phyloP scores from a whole-genome alignment of 176 grass and related monocot genomes.

The Oryza glaberrima region DNA sequence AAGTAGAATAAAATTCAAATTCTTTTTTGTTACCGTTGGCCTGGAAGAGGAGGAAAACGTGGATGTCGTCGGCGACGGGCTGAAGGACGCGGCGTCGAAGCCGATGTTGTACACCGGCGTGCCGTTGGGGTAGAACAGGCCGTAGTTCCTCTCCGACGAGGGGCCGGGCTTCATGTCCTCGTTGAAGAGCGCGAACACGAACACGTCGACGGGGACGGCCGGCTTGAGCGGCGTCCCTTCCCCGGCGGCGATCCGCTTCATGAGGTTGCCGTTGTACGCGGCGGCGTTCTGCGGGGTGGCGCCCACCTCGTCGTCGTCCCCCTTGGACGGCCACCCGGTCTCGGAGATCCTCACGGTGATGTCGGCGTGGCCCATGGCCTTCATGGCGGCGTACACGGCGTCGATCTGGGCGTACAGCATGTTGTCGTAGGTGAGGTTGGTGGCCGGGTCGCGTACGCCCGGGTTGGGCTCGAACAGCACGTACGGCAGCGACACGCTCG shows the following conservation, averaged over 20 bases:
- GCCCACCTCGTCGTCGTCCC: conserved; percentile 67
- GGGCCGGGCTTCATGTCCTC: conserved; percentile 61
- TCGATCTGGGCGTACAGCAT: conserved; percentile 94
- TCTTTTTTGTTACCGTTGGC: conserved; percentile 41
- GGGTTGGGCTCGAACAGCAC: conserved; percentile 79
- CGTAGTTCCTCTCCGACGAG: conserved; percentile 83
- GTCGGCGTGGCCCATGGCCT: conserved; percentile 60
- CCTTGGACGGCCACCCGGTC: conserved; percentile 83
- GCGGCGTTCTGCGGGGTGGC: conserved; percentile 67
- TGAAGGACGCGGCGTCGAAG: neutral
- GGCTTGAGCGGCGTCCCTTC: conserved; percentile 76
- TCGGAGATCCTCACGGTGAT: conserved; percentile 64
- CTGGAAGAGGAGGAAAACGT: conserved; percentile 44
- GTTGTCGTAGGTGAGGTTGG: conserved; percentile 86
- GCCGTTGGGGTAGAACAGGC: conserved; percentile 73
- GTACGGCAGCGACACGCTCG: conserved; percentile 64
- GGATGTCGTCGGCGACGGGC: conserved; percentile 26
- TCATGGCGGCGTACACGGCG: conserved; percentile 77
- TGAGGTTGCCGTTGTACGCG: conserved; percentile 68
- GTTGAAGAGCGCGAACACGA: conserved; percentile 84
- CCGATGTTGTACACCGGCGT: conserved; percentile 63
- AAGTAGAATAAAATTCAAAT: neutral
- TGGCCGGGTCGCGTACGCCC: conserved; percentile 53
- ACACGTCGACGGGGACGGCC: conserved; percentile 66
- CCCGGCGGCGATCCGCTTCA: conserved; percentile 62